Conservation (phyloP, 2,329 filamentous ascomycete genomes). For the Pyrenophora seminiperda region DNA sequence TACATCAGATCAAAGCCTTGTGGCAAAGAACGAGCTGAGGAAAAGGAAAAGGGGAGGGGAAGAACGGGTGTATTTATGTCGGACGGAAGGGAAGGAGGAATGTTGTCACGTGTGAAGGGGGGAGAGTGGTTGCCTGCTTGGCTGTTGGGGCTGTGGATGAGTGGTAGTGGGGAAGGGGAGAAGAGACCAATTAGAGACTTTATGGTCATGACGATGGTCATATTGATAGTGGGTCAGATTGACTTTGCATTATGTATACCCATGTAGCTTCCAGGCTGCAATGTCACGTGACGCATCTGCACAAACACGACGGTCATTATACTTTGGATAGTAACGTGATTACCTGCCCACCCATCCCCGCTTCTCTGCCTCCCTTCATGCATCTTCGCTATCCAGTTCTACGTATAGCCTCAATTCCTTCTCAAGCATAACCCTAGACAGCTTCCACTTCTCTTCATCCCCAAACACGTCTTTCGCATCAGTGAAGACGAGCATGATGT, state of each 20-base stretch:
- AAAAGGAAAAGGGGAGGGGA: background rate
- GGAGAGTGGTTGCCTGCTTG: background rate
- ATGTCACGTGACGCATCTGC: background rate
- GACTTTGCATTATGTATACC: background rate
- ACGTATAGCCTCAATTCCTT: slow-evolving; percentile 66
- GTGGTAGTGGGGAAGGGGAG: no score
- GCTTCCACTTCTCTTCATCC: slow-evolving; percentile 56
- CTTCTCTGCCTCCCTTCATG: background rate
- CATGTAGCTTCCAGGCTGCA: background rate
- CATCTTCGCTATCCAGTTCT: slow-evolving; percentile 46
- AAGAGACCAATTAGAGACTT: no score
- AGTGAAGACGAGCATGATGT: slow-evolving; percentile 62
- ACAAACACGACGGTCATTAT: background rate
- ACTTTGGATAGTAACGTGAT: no score
- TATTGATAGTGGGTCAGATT: background rate
- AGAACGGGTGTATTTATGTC: slow-evolving; percentile 1
- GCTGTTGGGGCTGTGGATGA: no score
- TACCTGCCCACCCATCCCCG: background rate
- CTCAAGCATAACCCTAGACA: slow-evolving; percentile 64
- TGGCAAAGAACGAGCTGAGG: slow-evolving; percentile 10
- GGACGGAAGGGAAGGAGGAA: background rate
- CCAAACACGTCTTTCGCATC: slow-evolving; percentile 44
- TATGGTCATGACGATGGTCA: no score
- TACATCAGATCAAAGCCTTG: slow-evolving; percentile 11
- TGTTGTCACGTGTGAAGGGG: background rate